Evolutionary conservation across 345 rosid genomes (phyloP).

Genomic region (Eucalyptus curtisii): DNA sequence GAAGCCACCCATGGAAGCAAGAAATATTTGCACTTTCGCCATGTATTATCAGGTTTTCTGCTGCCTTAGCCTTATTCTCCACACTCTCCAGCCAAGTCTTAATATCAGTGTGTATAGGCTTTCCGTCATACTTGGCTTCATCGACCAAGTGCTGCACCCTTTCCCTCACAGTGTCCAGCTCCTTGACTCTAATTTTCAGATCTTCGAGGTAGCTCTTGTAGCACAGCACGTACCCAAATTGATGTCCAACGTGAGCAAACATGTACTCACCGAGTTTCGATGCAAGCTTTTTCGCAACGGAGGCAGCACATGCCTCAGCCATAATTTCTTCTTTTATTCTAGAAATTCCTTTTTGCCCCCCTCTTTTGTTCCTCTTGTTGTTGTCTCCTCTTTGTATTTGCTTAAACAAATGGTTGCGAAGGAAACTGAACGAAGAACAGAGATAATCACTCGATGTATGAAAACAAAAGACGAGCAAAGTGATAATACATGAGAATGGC

Average conservation of each 20-base stretch:
- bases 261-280: background rate
- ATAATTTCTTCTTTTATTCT: background rate
- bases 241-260: background rate
- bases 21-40: fast-evolving
- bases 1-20: background rate
- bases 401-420: background rate
- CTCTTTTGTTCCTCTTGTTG: background rate
- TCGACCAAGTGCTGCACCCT: fast-evolving
- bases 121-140: fast-evolving
- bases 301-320: background rate
- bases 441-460: background rate
- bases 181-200: fast-evolving
- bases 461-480: background rate
- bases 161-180: background rate
- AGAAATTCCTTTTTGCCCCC: background rate
- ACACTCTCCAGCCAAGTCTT: background rate
- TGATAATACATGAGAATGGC: background rate
- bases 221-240: fast-evolving
- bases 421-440: background rate
- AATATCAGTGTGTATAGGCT: fast-evolving
- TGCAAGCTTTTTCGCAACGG: fast-evolving
- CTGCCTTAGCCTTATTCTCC: background rate
- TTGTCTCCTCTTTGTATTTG: background rate
- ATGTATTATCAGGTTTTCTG: fast-evolving
- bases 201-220: fast-evolving